Conservation (phyloP, 2,329 filamentous ascomycete genomes). For the Paraphoma chrysanthemicola region DNA sequence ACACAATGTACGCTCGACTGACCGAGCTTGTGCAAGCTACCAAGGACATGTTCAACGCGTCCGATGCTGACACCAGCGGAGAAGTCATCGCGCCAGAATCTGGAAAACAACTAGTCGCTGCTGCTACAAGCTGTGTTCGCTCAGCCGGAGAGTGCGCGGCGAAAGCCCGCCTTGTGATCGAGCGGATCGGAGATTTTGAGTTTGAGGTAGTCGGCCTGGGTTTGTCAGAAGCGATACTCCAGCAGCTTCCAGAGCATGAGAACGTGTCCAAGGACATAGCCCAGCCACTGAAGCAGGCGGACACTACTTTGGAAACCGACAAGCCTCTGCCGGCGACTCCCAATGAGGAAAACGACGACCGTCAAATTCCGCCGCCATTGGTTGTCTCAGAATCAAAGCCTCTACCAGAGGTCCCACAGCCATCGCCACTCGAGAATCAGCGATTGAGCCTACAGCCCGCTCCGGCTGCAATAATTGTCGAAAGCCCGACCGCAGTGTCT, state of each 20-base stretch:
- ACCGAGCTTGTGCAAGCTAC: constrained; percentile 82
- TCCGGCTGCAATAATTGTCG: constrained; percentile 28
- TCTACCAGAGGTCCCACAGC: constrained; percentile 67
- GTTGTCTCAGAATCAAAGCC: constrained; percentile 68
- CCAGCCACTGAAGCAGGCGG: constrained; percentile 16
- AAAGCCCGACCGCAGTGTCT: constrained; percentile 43
- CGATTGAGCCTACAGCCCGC: constrained; percentile 31
- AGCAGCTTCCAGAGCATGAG: constrained; percentile 29
- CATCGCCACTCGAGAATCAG: constrained; percentile 44
- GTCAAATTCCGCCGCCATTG: constrained; percentile 49
- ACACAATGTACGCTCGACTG: constrained; percentile 80
- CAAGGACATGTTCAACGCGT: constrained; percentile 75
- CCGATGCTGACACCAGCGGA: constrained; percentile 72
- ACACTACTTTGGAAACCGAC: constrained; percentile 35
- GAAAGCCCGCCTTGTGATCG: constrained; percentile 83
- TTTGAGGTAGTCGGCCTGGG: constrained; percentile 58
- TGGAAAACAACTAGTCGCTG: constrained; percentile 75
- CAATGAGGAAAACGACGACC: constrained; percentile 46
- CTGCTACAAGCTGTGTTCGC: constrained; percentile 86
- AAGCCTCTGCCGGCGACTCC: constrained; percentile 49
- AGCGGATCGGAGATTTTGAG: constrained; percentile 90
- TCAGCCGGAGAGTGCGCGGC: constrained; percentile 90
- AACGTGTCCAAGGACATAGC: constrained; percentile 15
- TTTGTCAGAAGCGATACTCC: constrained; percentile 51
- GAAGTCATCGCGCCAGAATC: constrained; percentile 82